Percentiles rank a stretch among this genome's conserved stretches.
phyloP scores from a whole-genome alignment of 306 rosid species.

The Trifolium subterraneum region DNA sequence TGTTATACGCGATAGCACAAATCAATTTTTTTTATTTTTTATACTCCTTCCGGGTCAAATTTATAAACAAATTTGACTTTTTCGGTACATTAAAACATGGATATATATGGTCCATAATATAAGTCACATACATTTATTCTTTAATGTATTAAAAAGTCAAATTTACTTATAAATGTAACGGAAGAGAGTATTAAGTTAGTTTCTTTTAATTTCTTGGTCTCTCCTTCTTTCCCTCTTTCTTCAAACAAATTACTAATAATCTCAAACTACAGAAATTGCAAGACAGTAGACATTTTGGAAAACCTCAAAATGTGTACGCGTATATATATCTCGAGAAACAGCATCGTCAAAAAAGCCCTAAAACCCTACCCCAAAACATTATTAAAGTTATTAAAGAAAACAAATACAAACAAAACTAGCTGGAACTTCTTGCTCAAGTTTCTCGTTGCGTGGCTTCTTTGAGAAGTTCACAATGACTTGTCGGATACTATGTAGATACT shows the following conservation, averaged over 20 bases:
- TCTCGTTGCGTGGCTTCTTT: slow-evolving; percentile 62
- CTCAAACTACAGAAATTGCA: neutral
- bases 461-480: slow-evolving; percentile 55
- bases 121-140: no score
- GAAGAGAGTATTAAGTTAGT: no score
- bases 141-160: no score
- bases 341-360: slow-evolving; percentile 39
- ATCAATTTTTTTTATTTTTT: no score
- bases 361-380: slow-evolving; percentile 47
- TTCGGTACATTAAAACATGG: no score
- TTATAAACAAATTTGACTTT: no score
- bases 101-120: no score
- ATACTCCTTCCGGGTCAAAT: no score
- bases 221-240: no score
- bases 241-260: slow-evolving; percentile 11
- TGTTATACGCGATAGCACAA: no score
- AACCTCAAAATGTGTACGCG: slow-evolving; percentile 18
- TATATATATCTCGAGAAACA: slow-evolving; percentile 24
- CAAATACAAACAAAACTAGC: slow-evolving; percentile 9
- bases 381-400: slow-evolving; percentile 43
- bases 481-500: slow-evolving; percentile 42
- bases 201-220: no score
- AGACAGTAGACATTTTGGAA: slow-evolving; percentile 13
- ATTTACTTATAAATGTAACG: no score
- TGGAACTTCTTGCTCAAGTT: slow-evolving; percentile 59